A percentile compares a stretch with the other conserved stretches of the same genome.
These are phyloP conservation scores for Triangularia setosa DNA, from an alignment of 2,329 filamentous ascomycete genomes.

Conservation along the genomic window DNA sequence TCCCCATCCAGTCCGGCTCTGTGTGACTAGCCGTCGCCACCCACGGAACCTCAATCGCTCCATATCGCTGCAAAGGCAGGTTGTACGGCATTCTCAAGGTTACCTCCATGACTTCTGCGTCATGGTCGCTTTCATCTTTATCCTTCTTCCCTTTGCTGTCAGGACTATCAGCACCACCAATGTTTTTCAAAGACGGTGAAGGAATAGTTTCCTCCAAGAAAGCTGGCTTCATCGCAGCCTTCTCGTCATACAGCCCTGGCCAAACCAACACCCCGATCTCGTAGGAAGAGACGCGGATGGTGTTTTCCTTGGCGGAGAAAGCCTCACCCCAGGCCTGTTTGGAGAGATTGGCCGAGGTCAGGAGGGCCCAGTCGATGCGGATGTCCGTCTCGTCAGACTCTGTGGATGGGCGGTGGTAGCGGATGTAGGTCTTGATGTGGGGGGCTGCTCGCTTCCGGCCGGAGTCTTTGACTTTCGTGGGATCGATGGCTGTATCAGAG, in stretches of 20 bases:
- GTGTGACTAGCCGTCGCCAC: constrained; percentile 59
- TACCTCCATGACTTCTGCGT: constrained; percentile 45
- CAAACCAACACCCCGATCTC: constrained; percentile 82
- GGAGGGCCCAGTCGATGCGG: constrained; percentile 73
- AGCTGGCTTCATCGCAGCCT: constrained; percentile 60
- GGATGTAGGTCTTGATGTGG: constrained; percentile 86
- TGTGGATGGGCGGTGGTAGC: constrained; percentile 37
- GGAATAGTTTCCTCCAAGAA: constrained; percentile 54
- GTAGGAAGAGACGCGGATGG: constrained; percentile 69
- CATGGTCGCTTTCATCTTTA: background rate
- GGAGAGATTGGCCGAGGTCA: constrained; percentile 88
- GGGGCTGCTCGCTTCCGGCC: constrained; percentile 70
- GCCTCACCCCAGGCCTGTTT: constrained; percentile 84
- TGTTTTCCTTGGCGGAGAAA: constrained; percentile 43
- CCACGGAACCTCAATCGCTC: constrained; percentile 66
- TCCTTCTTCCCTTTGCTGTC: constrained; percentile 17
- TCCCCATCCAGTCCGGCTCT: constrained; percentile 59
- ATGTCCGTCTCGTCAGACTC: constrained; percentile 28
- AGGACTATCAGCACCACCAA: background rate
- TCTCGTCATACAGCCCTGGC: constrained; percentile 56
- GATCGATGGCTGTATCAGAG: background rate
- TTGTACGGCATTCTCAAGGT: constrained; percentile 81
- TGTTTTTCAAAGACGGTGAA: background rate
- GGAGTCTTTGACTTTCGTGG: constrained; percentile 25
- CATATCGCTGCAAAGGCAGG: constrained; percentile 67